Evolutionary conservation across 2,329 filamentous ascomycete genomes (phyloP).

Genomic region (Allantophomopsis lycopodina): DNA sequence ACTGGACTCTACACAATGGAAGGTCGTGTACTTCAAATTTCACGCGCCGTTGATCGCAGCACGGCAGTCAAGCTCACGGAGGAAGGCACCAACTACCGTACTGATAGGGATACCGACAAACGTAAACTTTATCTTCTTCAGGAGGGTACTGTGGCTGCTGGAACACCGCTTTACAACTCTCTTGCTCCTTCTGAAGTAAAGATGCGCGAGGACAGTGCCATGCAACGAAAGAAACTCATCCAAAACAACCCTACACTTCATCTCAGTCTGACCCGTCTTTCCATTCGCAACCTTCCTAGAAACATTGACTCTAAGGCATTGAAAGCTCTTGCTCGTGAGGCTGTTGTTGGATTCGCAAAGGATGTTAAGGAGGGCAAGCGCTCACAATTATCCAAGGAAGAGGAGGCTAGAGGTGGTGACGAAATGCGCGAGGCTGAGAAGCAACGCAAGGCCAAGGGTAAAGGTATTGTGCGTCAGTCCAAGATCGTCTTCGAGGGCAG

Average conservation of each 20-base stretch:
- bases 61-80: conserved; percentile 67
- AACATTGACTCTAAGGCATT: conserved; percentile 74
- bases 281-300: conserved; percentile 80
- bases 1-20: conserved; percentile 82
- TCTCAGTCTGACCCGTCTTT: conserved; percentile 78
- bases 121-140: conserved; percentile 75
- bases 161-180: conserved; percentile 62
- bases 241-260: conserved; percentile 84
- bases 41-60: conserved; percentile 71
- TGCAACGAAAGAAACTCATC: conserved; percentile 80
- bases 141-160: conserved; percentile 72
- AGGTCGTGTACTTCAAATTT: conserved; percentile 72
- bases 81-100: conserved; percentile 46
- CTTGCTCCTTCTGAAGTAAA: conserved; percentile 70
- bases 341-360: conserved; percentile 85
- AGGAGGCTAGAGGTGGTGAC: conserved; percentile 65
- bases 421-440: conserved; percentile 72
- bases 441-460: conserved; percentile 66
- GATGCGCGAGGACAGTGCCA: conserved; percentile 76
- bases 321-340: conserved; percentile 80
- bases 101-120: conserved; percentile 71
- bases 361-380: conserved; percentile 74
- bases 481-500: conserved; percentile 89
- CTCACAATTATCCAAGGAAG: conserved; percentile 76
- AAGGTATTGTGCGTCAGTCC: conserved; percentile 79